Conservation (phyloP, 306 rosid species). For the Rosa rugosa region DNA sequence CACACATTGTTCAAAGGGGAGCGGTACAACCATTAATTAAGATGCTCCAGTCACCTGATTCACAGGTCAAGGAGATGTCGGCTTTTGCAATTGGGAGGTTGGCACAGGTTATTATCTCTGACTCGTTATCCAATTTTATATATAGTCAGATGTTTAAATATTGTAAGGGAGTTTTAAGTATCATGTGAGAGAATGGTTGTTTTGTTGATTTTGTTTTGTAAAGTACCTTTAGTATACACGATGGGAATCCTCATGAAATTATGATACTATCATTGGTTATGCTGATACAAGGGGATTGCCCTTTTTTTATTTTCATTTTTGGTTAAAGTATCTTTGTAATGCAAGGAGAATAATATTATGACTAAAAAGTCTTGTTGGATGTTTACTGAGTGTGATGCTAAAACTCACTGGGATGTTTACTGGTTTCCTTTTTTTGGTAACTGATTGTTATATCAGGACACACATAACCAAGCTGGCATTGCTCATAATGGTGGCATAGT, state of each 20-base stretch:
- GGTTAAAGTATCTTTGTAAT: background rate
- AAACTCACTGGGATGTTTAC: background rate
- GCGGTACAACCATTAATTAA: constrained; percentile 33
- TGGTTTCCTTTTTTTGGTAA: background rate
- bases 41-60: constrained; percentile 38
- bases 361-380: background rate
- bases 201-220: background rate
- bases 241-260: background rate
- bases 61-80: constrained; percentile 37
- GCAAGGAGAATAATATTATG: background rate
- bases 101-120: constrained; percentile 31
- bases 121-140: background rate
- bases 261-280: background rate
- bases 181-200: background rate
- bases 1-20: constrained; percentile 39
- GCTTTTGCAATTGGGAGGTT: constrained; percentile 43
- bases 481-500: constrained; percentile 71
- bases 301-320: background rate
- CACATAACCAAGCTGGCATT: constrained; percentile 89
- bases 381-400: no score
- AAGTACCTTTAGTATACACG: background rate
- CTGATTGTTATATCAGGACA: constrained; percentile 44
- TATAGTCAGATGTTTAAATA: background rate
- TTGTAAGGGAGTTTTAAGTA: background rate
- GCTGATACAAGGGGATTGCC: background rate